Evolutionary conservation across 2,329 filamentous ascomycete genomes (phyloP).

Genomic region (Pleomassaria siparia): DNA sequence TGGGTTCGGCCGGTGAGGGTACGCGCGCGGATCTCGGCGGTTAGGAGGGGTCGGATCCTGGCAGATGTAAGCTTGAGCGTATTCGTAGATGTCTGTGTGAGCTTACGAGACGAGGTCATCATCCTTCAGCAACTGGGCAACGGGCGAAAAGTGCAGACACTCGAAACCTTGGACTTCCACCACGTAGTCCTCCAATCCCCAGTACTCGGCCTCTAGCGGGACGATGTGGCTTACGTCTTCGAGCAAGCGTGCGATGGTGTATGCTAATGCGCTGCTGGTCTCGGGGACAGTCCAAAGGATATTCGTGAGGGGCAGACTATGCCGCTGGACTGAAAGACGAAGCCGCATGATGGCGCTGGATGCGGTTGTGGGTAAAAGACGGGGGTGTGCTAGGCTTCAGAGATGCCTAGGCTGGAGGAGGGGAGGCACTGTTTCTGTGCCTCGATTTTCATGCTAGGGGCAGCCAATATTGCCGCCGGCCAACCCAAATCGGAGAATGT

Average conservation of each 20-base stretch:
- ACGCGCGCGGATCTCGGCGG: constrained; percentile 71
- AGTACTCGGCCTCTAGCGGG: constrained; percentile 77
- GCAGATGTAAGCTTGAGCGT: constrained; percentile 1
- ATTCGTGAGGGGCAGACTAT: constrained; percentile 41
- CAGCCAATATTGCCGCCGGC: neutral
- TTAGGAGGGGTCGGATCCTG: constrained; percentile 77
- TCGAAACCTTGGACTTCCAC: constrained; percentile 81
- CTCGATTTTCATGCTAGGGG: neutral
- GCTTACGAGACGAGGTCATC: constrained; percentile 81
- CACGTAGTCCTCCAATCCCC: constrained; percentile 87
- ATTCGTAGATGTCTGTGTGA: no score
- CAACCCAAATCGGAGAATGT: neutral
- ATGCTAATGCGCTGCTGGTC: constrained; percentile 30
- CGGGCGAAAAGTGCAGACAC: constrained; percentile 79
- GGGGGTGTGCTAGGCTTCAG: neutral
- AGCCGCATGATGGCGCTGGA: constrained; percentile 35
- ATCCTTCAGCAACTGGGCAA: constrained; percentile 71
- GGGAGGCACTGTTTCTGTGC: neutral
- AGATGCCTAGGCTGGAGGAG: neutral
- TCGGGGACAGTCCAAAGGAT: constrained; percentile 41
- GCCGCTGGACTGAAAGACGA: constrained; percentile 39
- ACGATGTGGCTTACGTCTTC: constrained; percentile 77
- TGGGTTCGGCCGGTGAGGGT: constrained; percentile 77
- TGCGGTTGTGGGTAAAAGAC: neutral
- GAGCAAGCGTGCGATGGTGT: constrained; percentile 74